Evolutionary conservation across 805 yeast genomes (phyloP).

Genomic region (Metschnikowia koreensis): DNA sequence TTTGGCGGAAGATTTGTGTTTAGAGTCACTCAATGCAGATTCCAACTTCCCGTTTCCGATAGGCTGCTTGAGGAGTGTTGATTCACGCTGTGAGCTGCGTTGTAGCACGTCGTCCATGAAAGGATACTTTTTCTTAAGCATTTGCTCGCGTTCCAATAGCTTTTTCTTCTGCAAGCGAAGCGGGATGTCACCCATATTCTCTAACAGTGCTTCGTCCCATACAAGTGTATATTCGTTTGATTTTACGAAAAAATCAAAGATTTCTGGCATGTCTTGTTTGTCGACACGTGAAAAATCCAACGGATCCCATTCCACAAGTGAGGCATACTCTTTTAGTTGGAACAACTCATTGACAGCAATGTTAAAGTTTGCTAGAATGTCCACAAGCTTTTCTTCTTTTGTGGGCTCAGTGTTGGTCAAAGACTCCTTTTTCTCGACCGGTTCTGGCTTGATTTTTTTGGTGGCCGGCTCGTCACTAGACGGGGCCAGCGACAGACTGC

Average conservation of each 20-base stretch:
- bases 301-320: slow-evolving; percentile 64
- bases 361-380: slow-evolving; percentile 46
- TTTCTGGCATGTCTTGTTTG: slow-evolving; percentile 30
- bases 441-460: slow-evolving; percentile 9
- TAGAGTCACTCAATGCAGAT: background rate
- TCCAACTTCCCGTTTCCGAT: background rate
- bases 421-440: background rate
- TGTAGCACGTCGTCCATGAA: slow-evolving; percentile 31
- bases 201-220: slow-evolving; percentile 31
- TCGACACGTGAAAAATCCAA: slow-evolving; percentile 29
- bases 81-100: slow-evolving; percentile 23
- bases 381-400: slow-evolving; percentile 23
- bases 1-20: background rate
- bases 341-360: slow-evolving; percentile 57
- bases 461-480: slow-evolving; percentile 4
- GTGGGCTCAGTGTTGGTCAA: too few relatives aligned
- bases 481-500: background rate
- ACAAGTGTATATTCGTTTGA: slow-evolving; percentile 26
- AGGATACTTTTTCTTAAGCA: slow-evolving; percentile 34
- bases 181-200: slow-evolving; percentile 31
- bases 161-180: slow-evolving; percentile 40
- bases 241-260: slow-evolving; percentile 30
- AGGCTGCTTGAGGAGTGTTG: slow-evolving; percentile 17
- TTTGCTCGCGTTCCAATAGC: slow-evolving; percentile 32
- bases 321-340: slow-evolving; percentile 59